phyloP scores from a whole-genome alignment of 1,139 yeast genomes.

The Candida glucosophila region DNA sequence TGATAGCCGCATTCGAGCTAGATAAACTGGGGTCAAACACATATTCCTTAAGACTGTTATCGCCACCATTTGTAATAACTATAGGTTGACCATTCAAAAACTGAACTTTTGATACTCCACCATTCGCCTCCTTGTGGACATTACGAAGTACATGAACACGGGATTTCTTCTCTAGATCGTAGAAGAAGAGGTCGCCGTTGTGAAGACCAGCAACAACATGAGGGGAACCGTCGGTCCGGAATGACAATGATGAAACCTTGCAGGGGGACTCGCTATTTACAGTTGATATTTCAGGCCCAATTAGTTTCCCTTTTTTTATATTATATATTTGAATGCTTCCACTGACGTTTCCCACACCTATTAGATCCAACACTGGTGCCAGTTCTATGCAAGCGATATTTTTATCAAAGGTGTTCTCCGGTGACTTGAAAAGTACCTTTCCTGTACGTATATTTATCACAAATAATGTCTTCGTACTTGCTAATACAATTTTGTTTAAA shows the following conservation, averaged over 20 bases:
- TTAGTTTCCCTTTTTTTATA: slow-evolving; percentile 52
- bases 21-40: slow-evolving; percentile 90
- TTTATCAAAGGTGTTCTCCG: slow-evolving; percentile 38
- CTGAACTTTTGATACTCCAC: slow-evolving; percentile 71
- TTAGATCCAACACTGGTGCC: slow-evolving; percentile 80
- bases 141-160: slow-evolving; percentile 69
- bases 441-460: slow-evolving; percentile 75
- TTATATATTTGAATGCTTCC: slow-evolving; percentile 67
- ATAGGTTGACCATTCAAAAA: slow-evolving; percentile 92
- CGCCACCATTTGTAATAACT: slow-evolving; percentile 86
- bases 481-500: slow-evolving; percentile 78
- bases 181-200: slow-evolving; percentile 78
- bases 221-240: slow-evolving; percentile 86
- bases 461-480: slow-evolving; percentile 53
- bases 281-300: slow-evolving; percentile 47
- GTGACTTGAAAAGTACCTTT: slow-evolving; percentile 55
- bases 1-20: slow-evolving; percentile 52
- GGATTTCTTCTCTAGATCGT: slow-evolving; percentile 64
- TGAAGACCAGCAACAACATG: slow-evolving; percentile 76
- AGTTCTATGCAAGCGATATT: slow-evolving; percentile 57
- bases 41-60: slow-evolving; percentile 79
- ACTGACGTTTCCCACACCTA: slow-evolving; percentile 67
- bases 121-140: slow-evolving; percentile 66
- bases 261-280: slow-evolving; percentile 42
- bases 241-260: slow-evolving; percentile 64